Conservation (phyloP, 1,139 yeast genomes). For the Arxiozyma telluris region DNA sequence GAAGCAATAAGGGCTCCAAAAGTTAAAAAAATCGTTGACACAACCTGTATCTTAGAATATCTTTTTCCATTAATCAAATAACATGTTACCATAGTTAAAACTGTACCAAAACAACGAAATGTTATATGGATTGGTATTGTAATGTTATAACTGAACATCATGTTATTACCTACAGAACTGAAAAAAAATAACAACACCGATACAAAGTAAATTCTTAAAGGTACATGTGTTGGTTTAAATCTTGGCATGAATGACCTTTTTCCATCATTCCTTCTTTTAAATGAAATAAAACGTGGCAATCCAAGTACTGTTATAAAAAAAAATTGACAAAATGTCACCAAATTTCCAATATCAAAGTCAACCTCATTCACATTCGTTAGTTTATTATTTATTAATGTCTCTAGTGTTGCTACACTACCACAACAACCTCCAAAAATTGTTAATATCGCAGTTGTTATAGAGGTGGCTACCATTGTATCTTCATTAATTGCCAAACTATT, state of each 20-base stretch:
- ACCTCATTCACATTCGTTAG: background rate
- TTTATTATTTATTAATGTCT: constrained; percentile 36
- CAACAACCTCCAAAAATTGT: constrained; percentile 60
- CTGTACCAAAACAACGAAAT: constrained; percentile 57
- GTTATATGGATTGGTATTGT: constrained; percentile 63
- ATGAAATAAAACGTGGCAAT: constrained; percentile 33
- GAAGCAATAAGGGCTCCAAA: constrained; percentile 48
- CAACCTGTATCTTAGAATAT: constrained; percentile 40
- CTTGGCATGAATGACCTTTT: constrained; percentile 10
- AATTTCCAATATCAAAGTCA: constrained; percentile 38
- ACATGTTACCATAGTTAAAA: constrained; percentile 54
- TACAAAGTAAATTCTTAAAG: constrained; percentile 40
- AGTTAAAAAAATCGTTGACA: constrained; percentile 46
- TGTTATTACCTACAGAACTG: constrained; percentile 49
- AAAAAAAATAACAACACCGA: constrained; percentile 45
- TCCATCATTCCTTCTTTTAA: constrained; percentile 11
- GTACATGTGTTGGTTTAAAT: constrained; percentile 36
- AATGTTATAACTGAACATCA: constrained; percentile 48
- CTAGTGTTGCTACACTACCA: constrained; percentile 56
- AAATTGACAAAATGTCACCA: constrained; percentile 57
- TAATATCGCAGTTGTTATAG: background rate
- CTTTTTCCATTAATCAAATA: constrained; percentile 37
- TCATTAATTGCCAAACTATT: background rate
- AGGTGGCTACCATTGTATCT: too few relatives aligned
- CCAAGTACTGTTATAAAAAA: constrained; percentile 44